These are phyloP conservation scores for Amaranthus cruentus DNA, from an alignment of 148 eudicot genomes.

Conservation along the genomic window DNA sequence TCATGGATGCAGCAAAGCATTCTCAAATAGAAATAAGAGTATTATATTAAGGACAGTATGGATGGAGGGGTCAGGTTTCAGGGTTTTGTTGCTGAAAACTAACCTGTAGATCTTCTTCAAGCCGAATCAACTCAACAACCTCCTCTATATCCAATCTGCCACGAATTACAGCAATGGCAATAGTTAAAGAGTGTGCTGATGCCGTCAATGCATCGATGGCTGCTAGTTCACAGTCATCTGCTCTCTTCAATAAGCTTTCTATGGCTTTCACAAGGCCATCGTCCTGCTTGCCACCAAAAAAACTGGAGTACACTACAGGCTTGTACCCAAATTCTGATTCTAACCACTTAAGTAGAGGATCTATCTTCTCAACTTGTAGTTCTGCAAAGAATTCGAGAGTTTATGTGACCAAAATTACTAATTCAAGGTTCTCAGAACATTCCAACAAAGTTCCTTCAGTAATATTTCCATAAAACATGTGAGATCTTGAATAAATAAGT, in stretches of 20 bases:
- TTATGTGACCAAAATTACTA: neutral
- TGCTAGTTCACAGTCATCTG: conserved; percentile 80
- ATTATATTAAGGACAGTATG: too few species aligned
- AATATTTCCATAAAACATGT: neutral
- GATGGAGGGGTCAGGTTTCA: too few species aligned
- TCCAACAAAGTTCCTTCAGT: neutral
- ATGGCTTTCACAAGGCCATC: conserved; percentile 70
- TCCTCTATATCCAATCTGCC: conserved; percentile 74
- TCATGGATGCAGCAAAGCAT: neutral
- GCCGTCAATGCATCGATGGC: conserved; percentile 90
- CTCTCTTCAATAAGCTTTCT: conserved; percentile 54
- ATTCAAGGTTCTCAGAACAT: neutral
- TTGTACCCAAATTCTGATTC: conserved; percentile 83
- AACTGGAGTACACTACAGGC: conserved; percentile 69
- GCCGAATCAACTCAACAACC: conserved; percentile 83
- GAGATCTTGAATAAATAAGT: neutral
- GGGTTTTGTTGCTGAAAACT: neutral
- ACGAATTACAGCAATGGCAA: conserved; percentile 57
- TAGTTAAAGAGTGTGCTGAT: conserved; percentile 71
- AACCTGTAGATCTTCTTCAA: conserved; percentile 95
- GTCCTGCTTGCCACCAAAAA: conserved; percentile 89
- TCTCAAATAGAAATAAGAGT: too few species aligned
- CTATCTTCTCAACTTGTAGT: conserved; percentile 73
- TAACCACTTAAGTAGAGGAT: conserved; percentile 78
- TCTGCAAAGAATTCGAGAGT: conserved; percentile 36